Conservation (phyloP, 164 flowering plant genomes). For the Malania oleifera region DNA sequence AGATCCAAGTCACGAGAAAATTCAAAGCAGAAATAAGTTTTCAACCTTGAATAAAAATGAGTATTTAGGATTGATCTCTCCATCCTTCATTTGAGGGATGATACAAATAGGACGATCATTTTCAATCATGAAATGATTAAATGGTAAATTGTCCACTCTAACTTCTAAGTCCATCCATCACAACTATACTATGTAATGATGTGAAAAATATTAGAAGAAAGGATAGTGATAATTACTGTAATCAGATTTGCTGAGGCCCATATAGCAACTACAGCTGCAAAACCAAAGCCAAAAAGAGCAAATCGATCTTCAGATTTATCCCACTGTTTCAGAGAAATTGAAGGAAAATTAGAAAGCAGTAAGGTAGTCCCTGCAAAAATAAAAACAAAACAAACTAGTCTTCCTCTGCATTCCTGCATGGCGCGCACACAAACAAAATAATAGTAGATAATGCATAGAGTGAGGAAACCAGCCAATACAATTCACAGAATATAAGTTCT, state of each 20-base stretch:
- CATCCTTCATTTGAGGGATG: too few relatives aligned
- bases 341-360: constrained; percentile 6
- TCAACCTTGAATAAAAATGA: too few relatives aligned
- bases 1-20: not conserved
- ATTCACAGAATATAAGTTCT: not conserved
- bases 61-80: too few relatives aligned
- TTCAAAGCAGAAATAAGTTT: too few relatives aligned
- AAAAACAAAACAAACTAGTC: not conserved
- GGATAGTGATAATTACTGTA: constrained; percentile 34
- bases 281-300: constrained; percentile 75
- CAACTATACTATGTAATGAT: not conserved
- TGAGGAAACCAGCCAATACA: too few relatives aligned
- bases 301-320: constrained; percentile 76
- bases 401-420: too few relatives aligned
- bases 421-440: too few relatives aligned
- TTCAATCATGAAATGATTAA: too few relatives aligned
- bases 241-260: constrained; percentile 80
- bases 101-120: too few relatives aligned
- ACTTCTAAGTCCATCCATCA: not conserved
- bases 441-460: too few relatives aligned
- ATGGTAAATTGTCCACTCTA: too few relatives aligned
- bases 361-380: not conserved
- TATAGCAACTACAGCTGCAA: constrained; percentile 57
- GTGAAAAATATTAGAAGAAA: not conserved
- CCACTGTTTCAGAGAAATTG: constrained; percentile 52